Base-by-base conservation (phyloP, 2,329 filamentous ascomycete species). In the Stemphylium lycopersici region DNA sequence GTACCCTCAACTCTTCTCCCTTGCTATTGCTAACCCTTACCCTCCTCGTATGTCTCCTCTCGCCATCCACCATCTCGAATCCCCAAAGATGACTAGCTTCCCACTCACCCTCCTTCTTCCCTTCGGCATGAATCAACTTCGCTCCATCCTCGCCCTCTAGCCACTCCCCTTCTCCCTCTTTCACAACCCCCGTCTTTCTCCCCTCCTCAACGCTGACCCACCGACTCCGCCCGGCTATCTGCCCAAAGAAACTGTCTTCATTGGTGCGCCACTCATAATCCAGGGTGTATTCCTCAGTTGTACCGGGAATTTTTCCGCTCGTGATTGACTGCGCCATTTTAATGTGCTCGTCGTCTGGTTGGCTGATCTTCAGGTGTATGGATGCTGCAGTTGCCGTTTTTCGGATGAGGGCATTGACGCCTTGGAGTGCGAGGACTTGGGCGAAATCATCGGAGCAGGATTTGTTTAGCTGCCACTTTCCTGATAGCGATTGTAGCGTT, bases 51-150 rank as follows among this genome's bases (percentile, higher is more conserved):
- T 59, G 54, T 10, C 45, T 52, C 22, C 56, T 51, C 54, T 53
- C 44, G 2, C 56, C 44, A 11, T 58, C 44, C 3, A 59, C 52
- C 2, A 48, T 15, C 43, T 62, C 54, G 41, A 63, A 59, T 0
- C 58, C 58, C 58, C 53, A 63, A 18, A 63, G 44, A 32, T 60
- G 54, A 15, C 48, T 46, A 6, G 61, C 55, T 36, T 56, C 56
- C 56, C 54, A 64, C 29, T 56, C 38, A 2, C 54, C 55, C 6
- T 48, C 43, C 13, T 55, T 58, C 34, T 42, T 60, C 2, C 56
- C 49, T 18, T 63, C 51, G 0, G 52, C 59, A 4, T 62, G 49
- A 10, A 63, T 47, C 15, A 60, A 26, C 20, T 40, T 51, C 8
- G 53, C 49, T 13, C 54, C 59, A 37, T 60, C 59, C 2, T n/a